These are phyloP conservation scores for Umbelopsis isabellina DNA, from an alignment of 192 early-diverging fungal genomes.

Conservation along the genomic window DNA sequence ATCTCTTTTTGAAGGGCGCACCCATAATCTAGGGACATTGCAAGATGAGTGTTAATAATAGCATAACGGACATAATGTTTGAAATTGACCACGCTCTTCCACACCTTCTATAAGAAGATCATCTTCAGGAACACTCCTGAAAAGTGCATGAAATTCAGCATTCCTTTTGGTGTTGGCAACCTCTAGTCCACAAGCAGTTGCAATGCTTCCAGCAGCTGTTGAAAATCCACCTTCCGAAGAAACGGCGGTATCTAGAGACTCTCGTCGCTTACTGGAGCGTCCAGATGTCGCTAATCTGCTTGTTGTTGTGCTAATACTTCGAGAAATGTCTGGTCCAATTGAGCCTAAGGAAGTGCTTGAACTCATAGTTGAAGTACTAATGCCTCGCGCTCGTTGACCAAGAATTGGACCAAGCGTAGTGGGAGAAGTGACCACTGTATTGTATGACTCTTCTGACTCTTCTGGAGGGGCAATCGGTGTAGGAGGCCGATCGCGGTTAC, in stretches of 20 bases:
- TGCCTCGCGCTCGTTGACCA: background rate
- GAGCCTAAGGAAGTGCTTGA: slow-evolving; percentile 19
- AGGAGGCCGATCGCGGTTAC: background rate
- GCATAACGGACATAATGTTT: background rate
- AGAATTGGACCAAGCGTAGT: background rate
- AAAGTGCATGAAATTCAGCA: slow-evolving; percentile 55
- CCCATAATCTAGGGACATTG: slow-evolving; percentile 60
- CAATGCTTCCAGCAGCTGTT: slow-evolving; percentile 24
- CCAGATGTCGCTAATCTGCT: background rate
- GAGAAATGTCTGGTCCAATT: background rate
- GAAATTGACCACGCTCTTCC: background rate
- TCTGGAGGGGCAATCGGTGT: slow-evolving; percentile 20
- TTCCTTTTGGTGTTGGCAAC: slow-evolving; percentile 54
- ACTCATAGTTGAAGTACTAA: slow-evolving; percentile 3
- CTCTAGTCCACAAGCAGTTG: slow-evolving; percentile 27
- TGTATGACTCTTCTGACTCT: background rate
- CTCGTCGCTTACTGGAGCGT: background rate
- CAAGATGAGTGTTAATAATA: background rate
- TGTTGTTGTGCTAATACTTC: background rate
- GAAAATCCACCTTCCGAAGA: slow-evolving; percentile 22
- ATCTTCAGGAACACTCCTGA: slow-evolving; percentile 56
- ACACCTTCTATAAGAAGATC: slow-evolving; percentile 63
- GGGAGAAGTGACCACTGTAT: background rate
- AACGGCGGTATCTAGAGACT: slow-evolving; percentile 7
- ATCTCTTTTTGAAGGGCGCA: slow-evolving; percentile 92